Evolutionary conservation across 768 basidiomycete species (phyloP), one percentile per base, ranked within the genome.

Genomic region (Leccinum rimulosum): DNA sequence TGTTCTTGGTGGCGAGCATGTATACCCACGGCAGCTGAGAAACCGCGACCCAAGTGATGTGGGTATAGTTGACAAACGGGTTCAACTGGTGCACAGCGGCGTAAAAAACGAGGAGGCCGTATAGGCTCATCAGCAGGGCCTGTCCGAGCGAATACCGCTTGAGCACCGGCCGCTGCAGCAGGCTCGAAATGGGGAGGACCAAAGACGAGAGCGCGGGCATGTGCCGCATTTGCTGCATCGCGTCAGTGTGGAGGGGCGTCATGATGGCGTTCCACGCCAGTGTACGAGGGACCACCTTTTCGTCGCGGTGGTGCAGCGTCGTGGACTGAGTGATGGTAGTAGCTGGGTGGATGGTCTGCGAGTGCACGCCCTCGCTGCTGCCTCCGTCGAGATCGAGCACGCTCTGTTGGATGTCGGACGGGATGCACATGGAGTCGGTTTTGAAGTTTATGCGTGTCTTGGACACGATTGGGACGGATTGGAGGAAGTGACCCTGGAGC

Each of bases 1-100:
- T 89, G 70, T 90, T 90, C 78, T 93, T 93, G 28, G 84, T 80
- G 10, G 83, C 84, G 25, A 91, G 78, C 3, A 80, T 75, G 63
- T 87, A 81, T 15, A 89, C 75, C 53, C 87, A 75, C 0, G 88
- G 89, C 19, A 89, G 60, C 59, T 91, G 88, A 1, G 85, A 80
- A 28, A 77, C 67, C 9, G 79, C 73, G 12, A 90, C 71, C 75
- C 76, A 84, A 1, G 81, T 86, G 7, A 78, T 72, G 10, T 85
- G 80, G 2, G 74, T 57, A 15, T 76, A 70, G 64, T 85, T 80
- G 25, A 71, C 72, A 66, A 88, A 85, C 3, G 83, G 77, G 30
- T 64, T 80, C 2, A 84, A 82, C 36, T 73, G 71, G 68, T 79
- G 79, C 53, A 87, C 76, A 0, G 77, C 75, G n/a, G 77, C 79